Evolutionary conservation across 495 filamentous ascomycete species (phyloP).

Genomic region (Saxispiralis lemnorum): DNA sequence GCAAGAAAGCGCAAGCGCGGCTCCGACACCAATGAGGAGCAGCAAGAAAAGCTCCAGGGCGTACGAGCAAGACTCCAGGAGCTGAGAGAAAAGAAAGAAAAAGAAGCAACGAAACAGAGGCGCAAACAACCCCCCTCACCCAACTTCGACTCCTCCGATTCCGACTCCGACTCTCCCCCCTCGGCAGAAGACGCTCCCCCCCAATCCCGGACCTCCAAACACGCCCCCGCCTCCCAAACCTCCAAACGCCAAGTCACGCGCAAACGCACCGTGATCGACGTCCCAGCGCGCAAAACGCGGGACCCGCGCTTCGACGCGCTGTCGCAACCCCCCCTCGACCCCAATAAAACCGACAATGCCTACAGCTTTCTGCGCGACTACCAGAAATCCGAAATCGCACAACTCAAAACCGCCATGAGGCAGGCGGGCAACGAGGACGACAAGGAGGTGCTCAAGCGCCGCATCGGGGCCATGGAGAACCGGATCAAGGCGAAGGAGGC

Average conservation of each 20-base stretch:
- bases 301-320: constrained; percentile 76
- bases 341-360: constrained; percentile 63
- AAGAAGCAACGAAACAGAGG: constrained; percentile 3
- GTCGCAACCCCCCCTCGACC: constrained; percentile 51
- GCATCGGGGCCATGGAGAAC: constrained; percentile 35
- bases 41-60: constrained; percentile 21
- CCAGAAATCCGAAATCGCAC: constrained; percentile 55
- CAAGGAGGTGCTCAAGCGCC: constrained; percentile 48
- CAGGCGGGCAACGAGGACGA: constrained; percentile 45
- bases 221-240: constrained; percentile 65
- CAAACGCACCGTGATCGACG: constrained; percentile 48
- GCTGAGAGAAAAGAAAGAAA: constrained; percentile 11
- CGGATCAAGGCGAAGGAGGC: constrained; percentile 46
- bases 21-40: constrained; percentile 18
- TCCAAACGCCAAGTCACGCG: constrained; percentile 70
- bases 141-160: not conserved
- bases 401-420: constrained; percentile 45
- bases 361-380: constrained; percentile 84
- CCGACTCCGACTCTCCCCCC: constrained; percentile 24
- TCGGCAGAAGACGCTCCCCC: constrained; percentile 11
- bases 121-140: constrained; percentile 1
- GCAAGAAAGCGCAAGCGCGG: constrained; percentile 32
- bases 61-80: constrained; percentile 19
- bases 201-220: constrained; percentile 51
- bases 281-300: constrained; percentile 37